These are phyloP conservation scores for Dictyostelium intermedium DNA, from an alignment of 78 protist genomes.

Conservation along the genomic window DNA sequence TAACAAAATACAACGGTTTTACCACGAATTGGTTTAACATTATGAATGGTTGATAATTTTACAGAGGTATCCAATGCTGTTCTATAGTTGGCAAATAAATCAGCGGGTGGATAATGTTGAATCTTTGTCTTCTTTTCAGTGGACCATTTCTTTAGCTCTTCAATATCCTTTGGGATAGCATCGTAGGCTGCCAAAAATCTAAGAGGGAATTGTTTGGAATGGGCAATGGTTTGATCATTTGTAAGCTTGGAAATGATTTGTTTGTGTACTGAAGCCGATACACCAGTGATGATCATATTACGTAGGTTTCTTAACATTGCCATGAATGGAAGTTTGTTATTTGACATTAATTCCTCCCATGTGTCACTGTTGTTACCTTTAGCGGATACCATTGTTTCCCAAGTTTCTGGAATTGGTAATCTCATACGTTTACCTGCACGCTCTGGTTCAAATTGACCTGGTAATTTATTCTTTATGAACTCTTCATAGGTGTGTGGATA, in stretches of 20 bases:
- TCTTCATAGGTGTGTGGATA: constrained; percentile 86
- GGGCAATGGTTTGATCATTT: constrained; percentile 74
- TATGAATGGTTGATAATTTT: constrained; percentile 80
- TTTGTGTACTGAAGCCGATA: constrained; percentile 26
- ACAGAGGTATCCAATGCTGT: constrained; percentile 84
- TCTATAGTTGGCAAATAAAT: constrained; percentile 63
- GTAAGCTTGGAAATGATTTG: constrained; percentile 50
- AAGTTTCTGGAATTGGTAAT: constrained; percentile 89
- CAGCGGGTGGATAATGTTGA: constrained; percentile 28
- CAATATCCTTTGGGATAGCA: constrained; percentile 65
- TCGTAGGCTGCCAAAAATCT: constrained; percentile 90
- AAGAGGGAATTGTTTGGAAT: constrained; percentile 85
- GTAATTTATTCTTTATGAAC: constrained; percentile 59
- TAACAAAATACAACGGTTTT: constrained; percentile 78
- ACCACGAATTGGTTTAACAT: constrained; percentile 91
- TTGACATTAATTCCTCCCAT: constrained; percentile 88
- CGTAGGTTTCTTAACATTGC: constrained; percentile 94
- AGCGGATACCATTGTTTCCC: constrained; percentile 89
- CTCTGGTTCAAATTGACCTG: constrained; percentile 81
- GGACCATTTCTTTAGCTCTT: constrained; percentile 32
- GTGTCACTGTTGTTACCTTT: constrained; percentile 86
- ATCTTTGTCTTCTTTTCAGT: constrained; percentile 53
- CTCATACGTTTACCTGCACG: constrained; percentile 87
- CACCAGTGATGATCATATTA: constrained; percentile 84
- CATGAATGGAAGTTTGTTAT: constrained; percentile 89